phyloP scores from a whole-genome alignment of 352 stramenopile genomes.

The Globisporangium radiosum region DNA sequence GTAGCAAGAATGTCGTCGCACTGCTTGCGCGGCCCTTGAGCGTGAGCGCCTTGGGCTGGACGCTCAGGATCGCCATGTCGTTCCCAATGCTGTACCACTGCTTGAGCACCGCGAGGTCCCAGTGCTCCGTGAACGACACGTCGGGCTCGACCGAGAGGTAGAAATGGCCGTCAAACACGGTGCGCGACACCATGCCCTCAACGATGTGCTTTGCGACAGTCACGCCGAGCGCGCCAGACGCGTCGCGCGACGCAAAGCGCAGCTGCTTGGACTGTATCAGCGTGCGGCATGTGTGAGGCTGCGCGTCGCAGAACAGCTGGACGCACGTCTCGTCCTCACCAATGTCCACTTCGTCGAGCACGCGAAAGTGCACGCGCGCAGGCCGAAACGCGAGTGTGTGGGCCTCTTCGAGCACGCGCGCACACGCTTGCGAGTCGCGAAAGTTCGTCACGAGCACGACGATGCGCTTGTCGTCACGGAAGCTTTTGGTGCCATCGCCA shows the following conservation, averaged over 20 bases:
- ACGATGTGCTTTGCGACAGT: conserved; percentile 52
- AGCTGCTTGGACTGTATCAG: conserved; percentile 50
- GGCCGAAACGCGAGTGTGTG: conserved; percentile 29
- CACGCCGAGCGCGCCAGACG: conserved; percentile 40
- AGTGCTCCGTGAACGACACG: conserved; percentile 63
- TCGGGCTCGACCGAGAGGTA: conserved; percentile 69
- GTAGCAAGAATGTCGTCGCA: conserved; percentile 42
- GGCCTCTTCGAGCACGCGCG: conserved; percentile 41
- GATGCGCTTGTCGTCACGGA: conserved; percentile 65
- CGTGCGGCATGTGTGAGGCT: conserved; percentile 33
- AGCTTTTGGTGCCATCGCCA: conserved; percentile 18
- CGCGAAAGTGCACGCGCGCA: conserved; percentile 48
- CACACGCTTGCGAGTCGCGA: conserved; percentile 50
- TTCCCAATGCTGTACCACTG: conserved; percentile 81
- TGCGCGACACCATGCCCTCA: conserved; percentile 51
- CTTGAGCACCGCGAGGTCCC: conserved; percentile 68
- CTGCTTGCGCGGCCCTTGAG: conserved; percentile 26
- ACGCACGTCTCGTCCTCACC: conserved; percentile 55
- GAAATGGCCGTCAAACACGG: conserved; percentile 36
- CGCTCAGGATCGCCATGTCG: conserved; percentile 72
- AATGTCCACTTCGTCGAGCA: conserved; percentile 71
- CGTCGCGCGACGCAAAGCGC: conserved; percentile 43
- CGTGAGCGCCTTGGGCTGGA: conserved; percentile 52
- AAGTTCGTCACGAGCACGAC: conserved; percentile 69
- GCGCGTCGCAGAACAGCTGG: conserved; percentile 47